Evolutionary conservation across 345 rosid species (phyloP).

Genomic region (Toxicodendron radicans): DNA sequence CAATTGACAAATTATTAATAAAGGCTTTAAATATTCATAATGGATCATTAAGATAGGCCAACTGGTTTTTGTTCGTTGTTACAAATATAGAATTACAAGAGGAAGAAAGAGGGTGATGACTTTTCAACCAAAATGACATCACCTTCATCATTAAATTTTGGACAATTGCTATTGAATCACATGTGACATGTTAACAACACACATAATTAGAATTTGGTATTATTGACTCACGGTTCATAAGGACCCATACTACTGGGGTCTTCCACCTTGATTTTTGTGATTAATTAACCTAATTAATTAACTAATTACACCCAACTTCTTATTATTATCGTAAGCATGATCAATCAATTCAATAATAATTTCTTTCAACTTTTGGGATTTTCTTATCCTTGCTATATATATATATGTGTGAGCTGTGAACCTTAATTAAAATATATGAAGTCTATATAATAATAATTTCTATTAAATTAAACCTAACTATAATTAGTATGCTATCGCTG

Average conservation of each 20-base stretch:
- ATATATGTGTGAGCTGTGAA: neutral
- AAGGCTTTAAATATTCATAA: too few relatives aligned
- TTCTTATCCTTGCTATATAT: neutral
- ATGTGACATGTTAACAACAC: slow-evolving; percentile 19
- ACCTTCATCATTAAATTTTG: neutral
- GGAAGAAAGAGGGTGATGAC: too few relatives aligned
- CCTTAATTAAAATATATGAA: neutral
- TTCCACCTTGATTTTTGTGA: too few relatives aligned
- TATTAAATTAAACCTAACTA: too few relatives aligned
- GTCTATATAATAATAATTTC: too few relatives aligned
- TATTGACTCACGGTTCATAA: slow-evolving; percentile 15
- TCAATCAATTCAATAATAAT: slow-evolving; percentile 1
- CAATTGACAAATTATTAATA: neutral
- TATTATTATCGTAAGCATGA: neutral
- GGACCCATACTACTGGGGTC: too few relatives aligned
- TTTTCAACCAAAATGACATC: neutral
- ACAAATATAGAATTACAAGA: too few relatives aligned
- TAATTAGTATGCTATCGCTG: too few relatives aligned
- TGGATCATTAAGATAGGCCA: too few relatives aligned
- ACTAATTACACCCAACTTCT: neutral
- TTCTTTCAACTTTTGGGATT: neutral
- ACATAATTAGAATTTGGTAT: slow-evolving; percentile 3
- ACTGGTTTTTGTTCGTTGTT: too few relatives aligned
- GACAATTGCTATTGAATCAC: neutral
- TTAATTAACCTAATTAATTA: neutral